Conservation (phyloP, 768 basidiomycete genomes). For the Naganishia onofrii region DNA sequence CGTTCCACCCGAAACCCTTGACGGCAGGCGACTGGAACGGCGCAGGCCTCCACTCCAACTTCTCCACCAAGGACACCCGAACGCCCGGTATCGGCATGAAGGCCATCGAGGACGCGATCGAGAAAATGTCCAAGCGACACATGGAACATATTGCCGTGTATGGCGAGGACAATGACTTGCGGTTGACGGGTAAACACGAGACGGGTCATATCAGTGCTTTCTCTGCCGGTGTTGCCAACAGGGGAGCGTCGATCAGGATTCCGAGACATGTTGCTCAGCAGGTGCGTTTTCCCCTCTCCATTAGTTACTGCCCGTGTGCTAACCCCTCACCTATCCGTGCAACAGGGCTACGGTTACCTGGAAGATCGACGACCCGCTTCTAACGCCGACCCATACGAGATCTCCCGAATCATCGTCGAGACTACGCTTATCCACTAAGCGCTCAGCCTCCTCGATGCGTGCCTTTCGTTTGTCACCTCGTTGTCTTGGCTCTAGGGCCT, state of each 20-base stretch:
- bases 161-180: slow-evolving; percentile 94
- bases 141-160: slow-evolving; percentile 95
- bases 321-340: background rate
- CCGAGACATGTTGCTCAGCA: slow-evolving; percentile 81
- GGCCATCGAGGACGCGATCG: slow-evolving; percentile 84
- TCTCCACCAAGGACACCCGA: slow-evolving; percentile 89
- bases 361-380: slow-evolving; percentile 97
- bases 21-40: slow-evolving; percentile 94
- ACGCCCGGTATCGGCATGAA: slow-evolving; percentile 85
- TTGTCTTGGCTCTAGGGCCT: too few relatives aligned
- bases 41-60: slow-evolving; percentile 97
- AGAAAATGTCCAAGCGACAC: slow-evolving; percentile 86
- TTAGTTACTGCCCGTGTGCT: background rate
- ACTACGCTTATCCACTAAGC: slow-evolving; percentile 60
- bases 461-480: too few relatives aligned
- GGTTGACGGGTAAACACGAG: slow-evolving; percentile 95
- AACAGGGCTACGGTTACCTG: slow-evolving; percentile 87
- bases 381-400: slow-evolving; percentile 97
- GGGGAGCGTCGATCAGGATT: slow-evolving; percentile 86
- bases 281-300: background rate
- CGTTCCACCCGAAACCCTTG: slow-evolving; percentile 99
- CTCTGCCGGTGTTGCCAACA: slow-evolving; percentile 93
- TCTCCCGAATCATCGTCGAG: slow-evolving; percentile 60
- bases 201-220: slow-evolving; percentile 89
- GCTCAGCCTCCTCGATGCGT: background rate